Percentiles rank a stretch among this genome's conserved stretches.
Conservation (phyloP, 163 green algal genomes). For the Chloroidium sp. region DNA sequence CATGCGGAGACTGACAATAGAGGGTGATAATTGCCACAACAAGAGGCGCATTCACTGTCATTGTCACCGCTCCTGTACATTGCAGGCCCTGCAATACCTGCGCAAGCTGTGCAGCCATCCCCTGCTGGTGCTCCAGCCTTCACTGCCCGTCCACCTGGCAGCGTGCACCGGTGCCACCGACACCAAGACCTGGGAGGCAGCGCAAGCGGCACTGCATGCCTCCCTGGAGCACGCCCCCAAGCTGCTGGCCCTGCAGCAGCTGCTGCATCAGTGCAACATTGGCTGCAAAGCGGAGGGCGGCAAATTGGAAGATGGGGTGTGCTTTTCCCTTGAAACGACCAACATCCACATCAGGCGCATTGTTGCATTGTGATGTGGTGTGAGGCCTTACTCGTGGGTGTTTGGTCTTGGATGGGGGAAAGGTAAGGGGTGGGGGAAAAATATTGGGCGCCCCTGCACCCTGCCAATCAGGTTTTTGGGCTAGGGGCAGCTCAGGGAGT, state of each 20-base stretch:
- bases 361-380: too few species aligned
- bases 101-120: conserved; percentile 94
- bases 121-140: conserved; percentile 67
- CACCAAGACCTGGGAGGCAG: conserved; percentile 13
- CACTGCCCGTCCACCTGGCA: conserved; percentile 25
- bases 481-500: too few species aligned
- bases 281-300: too few species aligned
- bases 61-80: conserved; percentile 9
- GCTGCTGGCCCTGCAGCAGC: conserved; percentile 76
- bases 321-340: too few species aligned
- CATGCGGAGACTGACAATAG: too few species aligned
- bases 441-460: too few species aligned
- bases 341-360: too few species aligned
- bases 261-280: conserved; percentile 62
- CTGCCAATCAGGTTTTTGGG: too few species aligned
- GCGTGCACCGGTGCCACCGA: conserved; percentile 24
- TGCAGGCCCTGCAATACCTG: conserved; percentile 74
- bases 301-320: too few species aligned
- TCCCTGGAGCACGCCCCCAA: conserved; percentile 79
- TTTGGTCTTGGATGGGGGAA: too few species aligned
- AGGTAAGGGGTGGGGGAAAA: too few species aligned
- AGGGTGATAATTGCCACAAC: background rate
- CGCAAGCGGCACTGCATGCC: conserved; percentile 26
- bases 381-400: too few species aligned
- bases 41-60: background rate